Evolutionary conservation across 257 asterid species (phyloP).

Genomic region (Ajuga chamaepitys): DNA sequence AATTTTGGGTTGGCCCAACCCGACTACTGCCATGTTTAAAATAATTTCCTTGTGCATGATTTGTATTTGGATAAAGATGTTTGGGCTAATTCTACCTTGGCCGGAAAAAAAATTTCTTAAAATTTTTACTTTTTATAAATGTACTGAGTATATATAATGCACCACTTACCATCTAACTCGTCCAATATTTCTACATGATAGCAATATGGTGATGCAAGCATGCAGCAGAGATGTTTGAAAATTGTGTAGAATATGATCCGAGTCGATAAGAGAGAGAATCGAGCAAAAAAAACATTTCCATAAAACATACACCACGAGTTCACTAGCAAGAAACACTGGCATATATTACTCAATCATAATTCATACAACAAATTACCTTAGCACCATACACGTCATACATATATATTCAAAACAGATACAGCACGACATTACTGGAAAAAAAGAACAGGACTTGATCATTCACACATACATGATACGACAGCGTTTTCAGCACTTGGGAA

Average conservation of each 20-base stretch:
- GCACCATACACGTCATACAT: neutral
- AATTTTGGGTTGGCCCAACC: too few relatives aligned
- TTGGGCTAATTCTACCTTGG: too few relatives aligned
- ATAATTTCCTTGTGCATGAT: too few relatives aligned
- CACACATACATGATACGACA: neutral
- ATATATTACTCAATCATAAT: neutral
- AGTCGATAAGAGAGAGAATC: neutral
- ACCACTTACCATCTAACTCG: too few relatives aligned
- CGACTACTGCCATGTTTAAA: too few relatives aligned
- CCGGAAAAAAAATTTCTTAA: too few relatives aligned
- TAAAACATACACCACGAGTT: slow-evolving; percentile 16
- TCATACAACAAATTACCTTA: neutral
- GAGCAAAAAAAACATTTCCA: slow-evolving; percentile 9
- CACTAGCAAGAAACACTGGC: slow-evolving; percentile 19
- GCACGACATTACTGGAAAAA: neutral
- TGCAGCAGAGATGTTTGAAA: too few relatives aligned
- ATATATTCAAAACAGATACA: neutral
- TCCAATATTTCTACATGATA: too few relatives aligned
- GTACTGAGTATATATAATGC: too few relatives aligned
- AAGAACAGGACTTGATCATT: neutral
- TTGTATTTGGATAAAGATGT: too few relatives aligned
- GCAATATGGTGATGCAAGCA: too few relatives aligned
- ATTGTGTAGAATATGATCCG: neutral
- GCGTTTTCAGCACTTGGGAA: slow-evolving; percentile 49
- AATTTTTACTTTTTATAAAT: too few relatives aligned